Conservation (phyloP, 176 grass and related monocot genomes). For the Cenchrus americanus region DNA sequence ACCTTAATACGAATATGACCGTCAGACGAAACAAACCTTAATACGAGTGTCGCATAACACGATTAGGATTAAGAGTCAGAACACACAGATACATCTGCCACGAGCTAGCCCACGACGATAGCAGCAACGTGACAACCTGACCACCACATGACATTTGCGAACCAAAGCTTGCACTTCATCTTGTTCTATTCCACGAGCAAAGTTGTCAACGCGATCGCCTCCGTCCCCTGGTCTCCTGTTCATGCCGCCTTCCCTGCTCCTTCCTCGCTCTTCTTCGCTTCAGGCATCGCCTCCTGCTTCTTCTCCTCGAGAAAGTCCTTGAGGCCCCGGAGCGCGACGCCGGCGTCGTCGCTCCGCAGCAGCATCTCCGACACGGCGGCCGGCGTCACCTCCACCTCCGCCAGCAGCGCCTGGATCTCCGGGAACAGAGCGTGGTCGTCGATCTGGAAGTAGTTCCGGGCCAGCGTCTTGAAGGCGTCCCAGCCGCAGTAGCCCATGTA, state of each 20-base stretch:
- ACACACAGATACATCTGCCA: neutral
- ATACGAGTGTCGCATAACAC: neutral
- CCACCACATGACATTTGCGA: neutral
- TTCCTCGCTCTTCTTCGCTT: neutral
- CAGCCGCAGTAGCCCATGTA: conserved; percentile 56
- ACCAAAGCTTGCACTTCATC: neutral
- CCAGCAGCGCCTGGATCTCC: conserved; percentile 20
- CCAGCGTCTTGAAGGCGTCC: conserved; percentile 53
- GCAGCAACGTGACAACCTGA: neutral
- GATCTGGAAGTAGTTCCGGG: conserved; percentile 40
- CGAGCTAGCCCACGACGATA: too few relatives aligned
- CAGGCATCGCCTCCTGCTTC: neutral
- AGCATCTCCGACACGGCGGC: conserved; percentile 43
- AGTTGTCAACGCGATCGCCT: neutral
- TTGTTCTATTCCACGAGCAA: neutral
- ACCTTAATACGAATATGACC: neutral
- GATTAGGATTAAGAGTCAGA: neutral
- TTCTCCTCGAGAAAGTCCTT: neutral
- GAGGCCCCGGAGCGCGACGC: conserved; percentile 7
- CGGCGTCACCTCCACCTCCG: conserved; percentile 33
- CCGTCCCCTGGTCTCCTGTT: neutral
- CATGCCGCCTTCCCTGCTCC: neutral
- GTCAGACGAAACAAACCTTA: neutral
- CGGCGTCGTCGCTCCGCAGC: conserved; percentile 38
- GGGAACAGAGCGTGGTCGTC: conserved; percentile 45